A percentile compares a stretch with the other conserved stretches of the same genome.
phyloP scores from a whole-genome alignment of 495 filamentous ascomycete species.

The Penicillium coprophilum region DNA sequence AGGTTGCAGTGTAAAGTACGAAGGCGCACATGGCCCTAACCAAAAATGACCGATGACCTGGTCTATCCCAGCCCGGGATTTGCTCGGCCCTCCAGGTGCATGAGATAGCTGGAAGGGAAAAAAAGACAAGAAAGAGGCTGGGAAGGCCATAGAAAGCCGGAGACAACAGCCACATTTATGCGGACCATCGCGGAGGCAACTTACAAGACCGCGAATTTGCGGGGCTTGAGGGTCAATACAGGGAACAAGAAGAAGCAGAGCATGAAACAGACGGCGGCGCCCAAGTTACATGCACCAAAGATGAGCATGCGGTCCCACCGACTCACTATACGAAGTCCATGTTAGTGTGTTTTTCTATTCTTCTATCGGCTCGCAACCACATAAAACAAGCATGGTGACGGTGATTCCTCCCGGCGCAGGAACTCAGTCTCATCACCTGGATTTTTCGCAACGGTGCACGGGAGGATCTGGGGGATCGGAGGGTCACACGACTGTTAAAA shows the following conservation, averaged over 20 bases:
- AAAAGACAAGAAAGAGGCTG: not conserved
- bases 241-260: constrained; percentile 89
- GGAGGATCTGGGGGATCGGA: constrained; percentile 26
- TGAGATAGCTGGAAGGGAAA: not conserved
- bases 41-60: constrained; percentile 25
- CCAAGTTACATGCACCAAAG: constrained; percentile 88
- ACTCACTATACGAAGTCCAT: constrained; percentile 64
- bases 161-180: constrained; percentile 1
- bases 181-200: constrained; percentile 41
- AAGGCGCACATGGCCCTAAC: constrained; percentile 29
- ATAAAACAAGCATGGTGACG: constrained; percentile 24
- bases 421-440: constrained; percentile 44
- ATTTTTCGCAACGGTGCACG: constrained; percentile 18
- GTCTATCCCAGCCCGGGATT: constrained; percentile 17
- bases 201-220: constrained; percentile 96
- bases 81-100: constrained; percentile 15
- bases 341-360: constrained; percentile 22
- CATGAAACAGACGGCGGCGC: constrained; percentile 86
- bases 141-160: constrained; percentile 1
- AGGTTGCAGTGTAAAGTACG: not conserved
- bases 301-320: constrained; percentile 94
- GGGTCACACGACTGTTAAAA: constrained; percentile 22
- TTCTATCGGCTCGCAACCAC: constrained; percentile 22
- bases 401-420: constrained; percentile 41
- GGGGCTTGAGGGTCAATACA: constrained; percentile 70